Evolutionary conservation across 768 basidiomycete species (phyloP), one percentile per base, ranked within the genome.

Genomic region (Leccinum sublutescens): DNA sequence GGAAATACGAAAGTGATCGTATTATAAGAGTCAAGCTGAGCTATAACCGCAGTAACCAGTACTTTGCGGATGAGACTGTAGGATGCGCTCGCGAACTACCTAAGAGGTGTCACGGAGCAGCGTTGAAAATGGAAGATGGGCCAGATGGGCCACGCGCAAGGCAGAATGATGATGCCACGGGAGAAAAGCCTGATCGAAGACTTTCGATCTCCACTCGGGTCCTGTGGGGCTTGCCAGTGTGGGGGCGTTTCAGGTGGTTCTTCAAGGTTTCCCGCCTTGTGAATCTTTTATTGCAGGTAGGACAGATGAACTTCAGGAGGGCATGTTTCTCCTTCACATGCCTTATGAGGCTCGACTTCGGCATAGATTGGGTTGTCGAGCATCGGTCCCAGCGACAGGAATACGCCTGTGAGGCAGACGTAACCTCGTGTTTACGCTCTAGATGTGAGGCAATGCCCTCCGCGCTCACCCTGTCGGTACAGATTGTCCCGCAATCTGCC

Each of bases 321-420:
- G 31, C n/a, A 5, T 62, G 61, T 5, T 19, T 34, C 14, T 62
- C 61, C 19, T 25, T 51, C 4, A 51, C 10, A 9, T 62, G 60
- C 11, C 60, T 50, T 45, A 29, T 43, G 12, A 61, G 60, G 17
- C 59, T 62, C 19, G 59, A 43, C 33, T 43, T 56, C 40, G 1
- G 27, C 60, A 62, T 61, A 1, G 40, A 6, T 6, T 0, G 14
- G 9, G 25, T 6, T 14, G 10, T 15, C 15, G 3, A 6, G 11
- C 60, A 62, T 2, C 1, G 1, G 9, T 19, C 9, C 61, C 61
- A 62, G 27, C 17, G 54, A 50, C 61, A 61, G 1, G 4, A 4
- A 33, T 45, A 51, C 0, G 0, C 1, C 9, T 17, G 54, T 6
- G 29, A 57, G 23, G 25, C 4, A 12, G n/a, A 25, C 1, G 12